Percentiles rank a stretch among this genome's conserved stretches.
Conservation (phyloP, 179 eudicot genomes). For the Spinacia oleracea region DNA sequence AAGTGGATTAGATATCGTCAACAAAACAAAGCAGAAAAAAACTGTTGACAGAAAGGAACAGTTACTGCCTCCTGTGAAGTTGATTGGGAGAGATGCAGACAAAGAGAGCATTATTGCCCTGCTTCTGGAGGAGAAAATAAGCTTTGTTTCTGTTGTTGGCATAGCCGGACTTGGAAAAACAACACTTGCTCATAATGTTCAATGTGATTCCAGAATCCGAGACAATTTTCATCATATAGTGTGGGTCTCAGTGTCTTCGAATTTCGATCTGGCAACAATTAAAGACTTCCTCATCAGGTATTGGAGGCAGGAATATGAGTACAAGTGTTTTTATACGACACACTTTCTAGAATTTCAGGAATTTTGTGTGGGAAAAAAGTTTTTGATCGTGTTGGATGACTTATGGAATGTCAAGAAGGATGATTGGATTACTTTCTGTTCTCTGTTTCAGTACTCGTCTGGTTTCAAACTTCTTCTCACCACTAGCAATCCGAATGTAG, state of each 20-base stretch:
- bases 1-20: slow-evolving; percentile 1
- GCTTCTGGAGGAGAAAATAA: background rate
- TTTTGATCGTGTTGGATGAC: slow-evolving; percentile 29
- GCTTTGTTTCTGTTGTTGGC: slow-evolving; percentile 20
- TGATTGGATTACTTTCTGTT: slow-evolving; percentile 18
- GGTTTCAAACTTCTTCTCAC: slow-evolving; percentile 33
- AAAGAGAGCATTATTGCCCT: background rate
- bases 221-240: background rate
- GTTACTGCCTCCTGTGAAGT: background rate
- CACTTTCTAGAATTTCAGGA: too few relatives aligned
- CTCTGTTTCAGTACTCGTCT: background rate
- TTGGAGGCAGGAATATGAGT: background rate
- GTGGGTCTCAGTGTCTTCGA: background rate
- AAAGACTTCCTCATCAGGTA: background rate
- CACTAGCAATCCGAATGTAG: slow-evolving; percentile 20
- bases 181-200: background rate
- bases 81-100: slow-evolving; percentile 15
- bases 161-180: slow-evolving; percentile 22
- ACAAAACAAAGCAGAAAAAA: background rate
- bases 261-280: background rate
- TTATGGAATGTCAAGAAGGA: slow-evolving; percentile 21
- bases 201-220: slow-evolving; percentile 1
- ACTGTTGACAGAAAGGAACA: background rate
- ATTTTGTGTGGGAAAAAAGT: background rate
- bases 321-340: too few relatives aligned